A percentile compares a stretch with the other conserved stretches of the same genome.
Conservation (phyloP, 768 basidiomycete genomes). For the Naganishia friedmannii region DNA sequence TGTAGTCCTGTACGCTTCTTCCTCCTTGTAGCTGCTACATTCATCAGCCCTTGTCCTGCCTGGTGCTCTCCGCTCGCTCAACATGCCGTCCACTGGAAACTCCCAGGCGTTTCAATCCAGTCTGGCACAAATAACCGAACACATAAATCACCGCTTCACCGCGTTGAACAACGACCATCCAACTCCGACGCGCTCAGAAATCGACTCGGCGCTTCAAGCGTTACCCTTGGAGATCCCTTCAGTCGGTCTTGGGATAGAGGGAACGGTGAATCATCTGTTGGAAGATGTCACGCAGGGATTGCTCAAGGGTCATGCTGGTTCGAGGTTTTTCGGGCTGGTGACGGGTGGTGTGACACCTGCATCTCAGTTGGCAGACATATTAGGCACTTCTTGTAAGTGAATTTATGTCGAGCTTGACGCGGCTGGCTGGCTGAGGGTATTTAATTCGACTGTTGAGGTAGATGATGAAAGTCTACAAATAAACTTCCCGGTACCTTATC, state of each 20-base stretch:
- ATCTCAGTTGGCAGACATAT: conserved; percentile 53
- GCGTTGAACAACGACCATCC: background rate
- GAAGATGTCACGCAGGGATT: conserved; percentile 49
- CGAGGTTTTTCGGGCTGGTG: conserved; percentile 50
- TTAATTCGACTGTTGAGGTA: background rate
- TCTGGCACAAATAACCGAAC: background rate
- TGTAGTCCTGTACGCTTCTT: no score
- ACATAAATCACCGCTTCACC: background rate
- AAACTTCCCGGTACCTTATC: conserved; percentile 39
- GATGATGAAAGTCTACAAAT: conserved; percentile 53
- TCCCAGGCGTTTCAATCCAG: background rate
- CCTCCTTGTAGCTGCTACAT: background rate
- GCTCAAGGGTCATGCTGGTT: conserved; percentile 53
- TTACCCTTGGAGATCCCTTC: conserved; percentile 47
- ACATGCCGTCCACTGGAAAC: background rate
- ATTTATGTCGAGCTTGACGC: background rate
- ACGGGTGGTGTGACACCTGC: conserved; percentile 51
- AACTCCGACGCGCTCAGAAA: background rate
- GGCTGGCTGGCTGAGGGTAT: background rate
- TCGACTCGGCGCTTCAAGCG: conserved; percentile 36
- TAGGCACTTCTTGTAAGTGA: conserved; percentile 49
- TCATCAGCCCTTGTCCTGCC: no score
- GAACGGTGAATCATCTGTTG: conserved; percentile 42
- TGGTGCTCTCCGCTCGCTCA: no score
- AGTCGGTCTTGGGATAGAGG: conserved; percentile 48